Percentiles rank a stretch among this genome's conserved stretches.
Evolutionary conservation across 371 early-diverging fungal species (phyloP).

Genomic region (Smittium mucronatum): DNA sequence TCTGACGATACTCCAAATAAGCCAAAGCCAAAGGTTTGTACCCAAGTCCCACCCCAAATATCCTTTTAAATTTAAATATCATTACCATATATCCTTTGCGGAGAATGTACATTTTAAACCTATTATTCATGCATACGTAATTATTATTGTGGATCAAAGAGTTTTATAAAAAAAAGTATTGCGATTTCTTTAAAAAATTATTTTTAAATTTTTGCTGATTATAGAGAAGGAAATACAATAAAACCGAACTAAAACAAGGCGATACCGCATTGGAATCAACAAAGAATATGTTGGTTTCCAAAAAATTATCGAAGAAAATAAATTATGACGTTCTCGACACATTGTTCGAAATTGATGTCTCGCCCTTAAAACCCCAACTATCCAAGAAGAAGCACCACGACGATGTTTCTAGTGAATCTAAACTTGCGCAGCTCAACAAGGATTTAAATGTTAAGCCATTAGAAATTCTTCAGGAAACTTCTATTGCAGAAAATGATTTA

Average conservation of each 20-base stretch:
- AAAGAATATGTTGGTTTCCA: constrained; percentile 47
- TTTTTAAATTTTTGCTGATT: too few relatives aligned
- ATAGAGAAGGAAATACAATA: constrained; percentile 5
- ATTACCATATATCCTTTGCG: too few relatives aligned
- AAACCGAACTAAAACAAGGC: constrained; percentile 19
- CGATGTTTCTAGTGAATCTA: background rate
- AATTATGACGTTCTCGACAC: constrained; percentile 69
- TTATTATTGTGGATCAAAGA: too few relatives aligned
- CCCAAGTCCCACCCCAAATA: too few relatives aligned
- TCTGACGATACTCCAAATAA: constrained; percentile 6
- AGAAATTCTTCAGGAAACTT: background rate
- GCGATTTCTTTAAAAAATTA: too few relatives aligned
- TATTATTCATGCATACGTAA: too few relatives aligned
- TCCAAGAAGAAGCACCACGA: constrained; percentile 16
- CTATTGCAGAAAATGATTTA: background rate
- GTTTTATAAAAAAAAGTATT: too few relatives aligned
- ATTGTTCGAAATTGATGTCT: constrained; percentile 37
- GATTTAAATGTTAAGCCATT: background rate
- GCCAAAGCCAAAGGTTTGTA: constrained; percentile 17
- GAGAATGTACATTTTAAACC: too few relatives aligned
- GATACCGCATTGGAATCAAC: constrained; percentile 60
- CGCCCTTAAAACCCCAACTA: constrained; percentile 13
- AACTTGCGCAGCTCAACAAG: background rate
- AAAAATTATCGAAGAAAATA: constrained; percentile 76
- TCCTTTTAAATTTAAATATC: too few relatives aligned